Evolutionary conservation across 768 basidiomycete species (phyloP), one percentile per base, ranked within the genome.

Genomic region (Chalciporus sphaerocephalus): DNA sequence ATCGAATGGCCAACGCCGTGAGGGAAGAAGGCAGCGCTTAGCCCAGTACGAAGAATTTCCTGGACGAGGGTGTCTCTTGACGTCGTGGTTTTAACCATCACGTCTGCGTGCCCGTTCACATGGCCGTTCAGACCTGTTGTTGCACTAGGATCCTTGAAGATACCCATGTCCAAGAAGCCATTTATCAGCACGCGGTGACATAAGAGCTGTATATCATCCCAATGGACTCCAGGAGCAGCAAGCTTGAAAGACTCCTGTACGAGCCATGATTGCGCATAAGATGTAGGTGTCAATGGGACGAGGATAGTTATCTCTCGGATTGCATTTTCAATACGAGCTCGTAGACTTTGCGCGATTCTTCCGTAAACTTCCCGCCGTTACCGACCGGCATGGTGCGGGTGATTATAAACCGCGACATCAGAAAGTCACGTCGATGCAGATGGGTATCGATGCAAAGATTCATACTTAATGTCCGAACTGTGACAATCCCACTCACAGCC

Each of bases 351-450:
- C 75, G 76, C 0, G 88, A 86, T 64, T 91, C 87, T 6, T 79
- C 67, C 0, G 90, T 87, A 64, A 94, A 97, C 57, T 79, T 87
- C 0, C 95, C 95, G 3, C 85, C 84, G 56, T 97, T 98, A 0
- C 95, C 95, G n/a, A 96, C 81, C 12, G 90, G 89, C 74, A 87
- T 91, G 0, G 87, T 90, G 8, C 89, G 83, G 2, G 89, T 84
- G 51, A 83, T 65, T 83, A 48, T 76, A 72, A 13, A 71, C 71
- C 1, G 75, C 69, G 38, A 74, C 72, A 52, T 67, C 65, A 42
- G 63, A 54, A n/a, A 18, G 16, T 30, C n/a, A n/a, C n/a, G 6
- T 22, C 25, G 28, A 32, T 15, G 40, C 22, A 39, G 15, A 40
- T 51, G 21, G 17, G 30, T 5, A 8, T 17, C 23, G 11, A n/a